Evolutionary conservation across 1,139 yeast species (phyloP).

Genomic region (Nematodospora anomalae): DNA sequence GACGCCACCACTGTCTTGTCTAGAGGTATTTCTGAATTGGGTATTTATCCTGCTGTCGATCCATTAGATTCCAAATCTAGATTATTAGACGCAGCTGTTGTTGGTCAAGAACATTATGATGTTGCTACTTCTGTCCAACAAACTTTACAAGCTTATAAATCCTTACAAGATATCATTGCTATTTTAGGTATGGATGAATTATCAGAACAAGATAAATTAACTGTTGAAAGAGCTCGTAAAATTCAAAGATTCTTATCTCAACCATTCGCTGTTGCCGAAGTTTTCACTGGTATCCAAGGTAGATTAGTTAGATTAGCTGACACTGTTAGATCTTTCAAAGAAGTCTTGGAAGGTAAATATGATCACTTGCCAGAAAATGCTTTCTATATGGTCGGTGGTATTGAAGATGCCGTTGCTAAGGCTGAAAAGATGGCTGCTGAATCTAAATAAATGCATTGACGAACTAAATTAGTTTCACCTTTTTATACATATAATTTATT

Average conservation of each 20-base stretch:
- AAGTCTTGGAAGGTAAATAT: slow-evolving; percentile 96
- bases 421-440: slow-evolving; percentile 98
- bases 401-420: slow-evolving; percentile 96
- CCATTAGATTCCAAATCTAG: slow-evolving; percentile 99
- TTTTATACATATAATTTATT: slow-evolving; percentile 2
- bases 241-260: slow-evolving; percentile 99
- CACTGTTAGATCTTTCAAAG: slow-evolving; percentile 92
- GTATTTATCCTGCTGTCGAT: slow-evolving; percentile 99
- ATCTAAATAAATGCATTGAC: slow-evolving; percentile 45
- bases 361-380: slow-evolving; percentile 99
- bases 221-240: slow-evolving; percentile 99
- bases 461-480: neutral
- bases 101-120: slow-evolving; percentile 98
- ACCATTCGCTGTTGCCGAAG: slow-evolving; percentile 99
- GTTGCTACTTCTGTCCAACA: slow-evolving; percentile 95
- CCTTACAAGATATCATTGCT: slow-evolving; percentile 99
- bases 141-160: slow-evolving; percentile 99
- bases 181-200: slow-evolving; percentile 99
- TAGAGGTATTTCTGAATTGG: slow-evolving; percentile 99
- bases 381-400: slow-evolving; percentile 99
- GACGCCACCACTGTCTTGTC: slow-evolving; percentile 99
- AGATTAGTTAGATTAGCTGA: slow-evolving; percentile 95
- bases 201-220: slow-evolving; percentile 96
- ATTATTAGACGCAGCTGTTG: slow-evolving; percentile 94
- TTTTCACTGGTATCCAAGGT: slow-evolving; percentile 99